Conservation (phyloP, 768 basidiomycete genomes). For the Kwoniella sp. region DNA sequence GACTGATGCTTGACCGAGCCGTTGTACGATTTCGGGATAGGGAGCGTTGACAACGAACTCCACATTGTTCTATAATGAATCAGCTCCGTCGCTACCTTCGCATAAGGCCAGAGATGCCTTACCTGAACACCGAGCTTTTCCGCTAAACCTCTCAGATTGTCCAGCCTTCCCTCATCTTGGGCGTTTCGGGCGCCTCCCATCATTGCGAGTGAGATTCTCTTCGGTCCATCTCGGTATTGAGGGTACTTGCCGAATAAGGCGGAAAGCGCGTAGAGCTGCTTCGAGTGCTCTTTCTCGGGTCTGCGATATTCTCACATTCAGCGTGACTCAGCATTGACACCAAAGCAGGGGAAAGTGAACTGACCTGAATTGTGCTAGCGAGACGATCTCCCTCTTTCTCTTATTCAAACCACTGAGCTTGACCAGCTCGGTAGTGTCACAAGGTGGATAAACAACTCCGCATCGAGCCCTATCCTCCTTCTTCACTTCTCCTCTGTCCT, state of each 20-base stretch:
- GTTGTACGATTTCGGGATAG: slow-evolving; percentile 69
- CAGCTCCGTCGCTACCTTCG: background rate
- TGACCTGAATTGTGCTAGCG: slow-evolving; percentile 87
- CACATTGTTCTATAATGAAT: slow-evolving; percentile 64
- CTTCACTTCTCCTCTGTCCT: slow-evolving; percentile 25
- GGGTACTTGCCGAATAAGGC: slow-evolving; percentile 66
- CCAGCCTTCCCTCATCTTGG: slow-evolving; percentile 72
- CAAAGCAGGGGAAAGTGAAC: background rate
- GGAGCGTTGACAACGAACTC: slow-evolving; percentile 82
- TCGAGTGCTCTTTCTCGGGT: slow-evolving; percentile 90
- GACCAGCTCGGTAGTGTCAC: slow-evolving; percentile 76
- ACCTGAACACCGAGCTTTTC: slow-evolving; percentile 69
- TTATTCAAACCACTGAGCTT: slow-evolving; percentile 37
- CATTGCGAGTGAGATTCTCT: slow-evolving; percentile 67
- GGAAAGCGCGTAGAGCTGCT: slow-evolving; percentile 73
- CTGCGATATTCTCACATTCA: slow-evolving; percentile 3
- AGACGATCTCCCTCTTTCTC: slow-evolving; percentile 71
- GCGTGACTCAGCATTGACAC: background rate
- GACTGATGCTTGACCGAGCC: slow-evolving; percentile 74
- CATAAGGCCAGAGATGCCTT: slow-evolving; percentile 28
- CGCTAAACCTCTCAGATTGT: slow-evolving; percentile 65
- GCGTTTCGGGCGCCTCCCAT: slow-evolving; percentile 84
- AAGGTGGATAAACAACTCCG: slow-evolving; percentile 82
- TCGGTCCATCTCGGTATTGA: slow-evolving; percentile 58
- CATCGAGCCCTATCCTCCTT: slow-evolving; percentile 28